phyloP scores from a whole-genome alignment of 306 rosid species.

The Carpinus viminea region DNA sequence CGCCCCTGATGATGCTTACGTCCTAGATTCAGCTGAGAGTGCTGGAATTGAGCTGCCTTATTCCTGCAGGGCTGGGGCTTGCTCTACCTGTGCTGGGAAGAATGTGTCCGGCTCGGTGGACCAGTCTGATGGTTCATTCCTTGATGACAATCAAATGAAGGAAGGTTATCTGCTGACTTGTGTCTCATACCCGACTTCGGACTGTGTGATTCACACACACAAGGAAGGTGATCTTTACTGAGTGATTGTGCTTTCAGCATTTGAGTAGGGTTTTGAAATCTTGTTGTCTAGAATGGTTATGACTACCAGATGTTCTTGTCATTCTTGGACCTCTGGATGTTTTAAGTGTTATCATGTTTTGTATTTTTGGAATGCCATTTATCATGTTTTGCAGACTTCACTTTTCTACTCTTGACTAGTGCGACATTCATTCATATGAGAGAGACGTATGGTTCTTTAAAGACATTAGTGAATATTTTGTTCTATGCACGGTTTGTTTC shows the following conservation, averaged over 20 bases:
- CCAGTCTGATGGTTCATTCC: conserved; percentile 79
- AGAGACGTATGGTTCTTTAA: not conserved
- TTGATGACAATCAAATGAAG: conserved; percentile 63
- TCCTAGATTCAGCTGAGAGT: conserved; percentile 75
- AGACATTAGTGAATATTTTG: not conserved
- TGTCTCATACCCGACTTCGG: conserved; percentile 70
- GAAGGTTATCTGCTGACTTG: conserved; percentile 65
- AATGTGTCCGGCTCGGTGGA: conserved; percentile 59
- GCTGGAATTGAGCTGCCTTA: conserved; percentile 82
- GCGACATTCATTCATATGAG: not conserved
- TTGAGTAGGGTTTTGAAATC: not conserved
- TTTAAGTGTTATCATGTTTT: not conserved
- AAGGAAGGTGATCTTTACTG: conserved; percentile 73
- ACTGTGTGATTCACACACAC: conserved; percentile 75
- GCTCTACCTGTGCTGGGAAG: conserved; percentile 84
- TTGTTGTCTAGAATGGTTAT: not conserved
- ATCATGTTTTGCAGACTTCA: not conserved
- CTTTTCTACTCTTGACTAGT: not conserved
- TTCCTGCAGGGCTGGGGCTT: conserved; percentile 89
- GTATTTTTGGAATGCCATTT: not conserved
- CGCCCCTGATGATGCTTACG: conserved; percentile 68
- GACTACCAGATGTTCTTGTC: not conserved
- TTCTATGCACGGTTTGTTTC: no score
- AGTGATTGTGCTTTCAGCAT: conserved; percentile 16
- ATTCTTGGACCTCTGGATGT: not conserved